A percentile compares a stretch with the other conserved stretches of the same genome.
These are phyloP conservation scores for Silene noctiflora DNA, from an alignment of 179 eudicot species.

Conservation along the genomic window DNA sequence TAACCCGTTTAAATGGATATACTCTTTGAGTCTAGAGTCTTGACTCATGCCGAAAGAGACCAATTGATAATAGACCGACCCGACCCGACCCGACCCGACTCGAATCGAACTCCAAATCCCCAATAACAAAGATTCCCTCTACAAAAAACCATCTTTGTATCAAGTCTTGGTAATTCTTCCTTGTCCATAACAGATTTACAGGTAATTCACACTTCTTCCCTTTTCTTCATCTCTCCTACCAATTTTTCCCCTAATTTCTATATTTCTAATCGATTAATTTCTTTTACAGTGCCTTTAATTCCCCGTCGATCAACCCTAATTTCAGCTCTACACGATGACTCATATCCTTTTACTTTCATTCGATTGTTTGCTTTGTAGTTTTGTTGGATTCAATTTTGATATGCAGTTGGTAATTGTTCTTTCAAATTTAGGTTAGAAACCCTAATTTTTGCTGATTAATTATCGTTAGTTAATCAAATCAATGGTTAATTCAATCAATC, in stretches of 20 bases:
- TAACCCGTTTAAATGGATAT: too few relatives aligned
- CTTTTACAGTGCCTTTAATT: not conserved
- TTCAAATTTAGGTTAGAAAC: not conserved
- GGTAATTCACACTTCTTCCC: not conserved
- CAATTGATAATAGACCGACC: too few relatives aligned
- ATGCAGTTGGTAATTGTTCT: not conserved
- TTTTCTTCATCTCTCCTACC: not conserved
- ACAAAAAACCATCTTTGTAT: too few relatives aligned
- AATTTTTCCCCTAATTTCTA: not conserved
- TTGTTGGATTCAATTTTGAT: not conserved
- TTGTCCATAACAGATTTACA: not conserved
- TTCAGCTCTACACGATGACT: not conserved
- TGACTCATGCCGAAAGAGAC: too few relatives aligned
- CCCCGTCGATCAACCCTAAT: not conserved
- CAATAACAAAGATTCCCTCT: too few relatives aligned
- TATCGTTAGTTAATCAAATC: not conserved
- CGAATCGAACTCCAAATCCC: too few relatives aligned
- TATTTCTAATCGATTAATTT: not conserved
- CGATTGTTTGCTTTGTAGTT: not conserved
- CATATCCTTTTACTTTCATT: conserved; percentile 3
- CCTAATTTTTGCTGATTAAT: not conserved
- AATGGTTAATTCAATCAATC: conserved; percentile 16
- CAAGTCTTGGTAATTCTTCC: too few relatives aligned
- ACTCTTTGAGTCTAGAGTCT: too few relatives aligned
- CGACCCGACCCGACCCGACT: too few relatives aligned